A percentile compares a stretch with the other conserved stretches of the same genome.
These are phyloP conservation scores for Macroventuria anomochaeta DNA, from an alignment of 2,329 filamentous ascomycete genomes.

Conservation along the genomic window DNA sequence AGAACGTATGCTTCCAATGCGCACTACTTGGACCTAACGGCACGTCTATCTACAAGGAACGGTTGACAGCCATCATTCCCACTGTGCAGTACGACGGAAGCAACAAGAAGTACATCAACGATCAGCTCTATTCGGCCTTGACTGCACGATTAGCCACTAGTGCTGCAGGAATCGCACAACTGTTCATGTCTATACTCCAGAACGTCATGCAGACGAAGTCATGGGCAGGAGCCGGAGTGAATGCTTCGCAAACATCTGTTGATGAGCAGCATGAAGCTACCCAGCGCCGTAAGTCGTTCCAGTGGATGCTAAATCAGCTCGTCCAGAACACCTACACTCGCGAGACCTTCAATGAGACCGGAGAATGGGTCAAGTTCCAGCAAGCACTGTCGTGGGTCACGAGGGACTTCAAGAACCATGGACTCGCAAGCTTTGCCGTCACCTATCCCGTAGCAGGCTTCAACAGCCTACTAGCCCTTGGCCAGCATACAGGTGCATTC, in stretches of 20 bases:
- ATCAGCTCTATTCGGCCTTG: constrained; percentile 42
- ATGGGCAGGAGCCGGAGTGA: constrained; percentile 35
- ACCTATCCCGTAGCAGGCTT: constrained; percentile 42
- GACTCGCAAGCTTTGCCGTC: constrained; percentile 40
- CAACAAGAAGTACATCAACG: constrained; percentile 45
- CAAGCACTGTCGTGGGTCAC: constrained; percentile 37
- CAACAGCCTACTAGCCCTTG: constrained; percentile 31
- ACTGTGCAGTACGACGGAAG: constrained; percentile 33
- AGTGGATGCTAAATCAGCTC: constrained; percentile 41
- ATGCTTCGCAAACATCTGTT: constrained; percentile 3
- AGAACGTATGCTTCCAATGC: constrained; percentile 47
- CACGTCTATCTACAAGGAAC: constrained; percentile 42
- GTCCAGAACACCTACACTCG: constrained; percentile 35
- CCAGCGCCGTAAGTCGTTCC: constrained; percentile 30
- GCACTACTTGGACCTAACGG: constrained; percentile 30
- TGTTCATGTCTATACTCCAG: constrained; percentile 43
- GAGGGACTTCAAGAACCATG: constrained; percentile 33
- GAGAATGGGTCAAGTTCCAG: constrained; percentile 38
- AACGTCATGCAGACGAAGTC: constrained; percentile 32
- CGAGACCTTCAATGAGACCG: constrained; percentile 41
- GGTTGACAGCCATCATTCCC: constrained; percentile 37
- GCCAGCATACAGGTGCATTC: constrained; percentile 26
- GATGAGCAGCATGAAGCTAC: constrained; percentile 24
- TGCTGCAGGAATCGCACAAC: constrained; percentile 37
- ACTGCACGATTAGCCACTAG: constrained; percentile 41